Percentiles rank a stretch among this genome's conserved stretches.
These are phyloP conservation scores for Sungouiella thailandica DNA, from an alignment of 805 yeast genomes.

Conservation along the genomic window DNA sequence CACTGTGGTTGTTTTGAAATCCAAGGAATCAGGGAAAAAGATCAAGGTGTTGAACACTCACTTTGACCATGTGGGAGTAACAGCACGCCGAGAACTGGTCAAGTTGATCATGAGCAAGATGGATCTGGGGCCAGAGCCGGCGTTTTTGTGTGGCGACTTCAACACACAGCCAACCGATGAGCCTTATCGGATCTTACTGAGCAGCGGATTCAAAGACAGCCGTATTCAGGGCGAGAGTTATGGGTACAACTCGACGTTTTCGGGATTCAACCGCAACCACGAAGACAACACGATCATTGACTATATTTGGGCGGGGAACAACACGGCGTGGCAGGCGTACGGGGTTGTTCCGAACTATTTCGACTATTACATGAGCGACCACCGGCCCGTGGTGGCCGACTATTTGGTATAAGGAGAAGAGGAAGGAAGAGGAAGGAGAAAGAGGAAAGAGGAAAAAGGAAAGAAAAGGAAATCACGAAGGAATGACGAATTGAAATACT, in stretches of 20 bases:
- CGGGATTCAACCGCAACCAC: constrained; percentile 40
- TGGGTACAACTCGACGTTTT: constrained; percentile 42
- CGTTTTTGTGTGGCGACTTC: constrained; percentile 40
- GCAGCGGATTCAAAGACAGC: constrained; percentile 36
- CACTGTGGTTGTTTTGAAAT: constrained; percentile 31
- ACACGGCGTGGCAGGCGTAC: constrained; percentile 10
- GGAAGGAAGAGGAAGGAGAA: too few species aligned
- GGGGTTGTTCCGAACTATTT: constrained; percentile 36
- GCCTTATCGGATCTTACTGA: constrained; percentile 35
- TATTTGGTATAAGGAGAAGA: constrained; percentile 5
- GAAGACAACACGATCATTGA: constrained; percentile 35
- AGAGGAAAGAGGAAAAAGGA: too few species aligned
- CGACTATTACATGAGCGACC: constrained; percentile 35
- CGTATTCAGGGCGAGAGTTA: constrained; percentile 30
- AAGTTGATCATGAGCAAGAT: constrained; percentile 36
- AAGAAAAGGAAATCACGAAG: too few species aligned
- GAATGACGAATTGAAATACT: too few species aligned
- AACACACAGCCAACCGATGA: constrained; percentile 38
- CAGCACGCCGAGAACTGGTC: constrained; percentile 32
- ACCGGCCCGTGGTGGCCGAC: constrained; percentile 33
- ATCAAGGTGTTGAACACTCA: constrained; percentile 38
- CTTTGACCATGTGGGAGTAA: constrained; percentile 36
- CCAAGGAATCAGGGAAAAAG: constrained; percentile 16
- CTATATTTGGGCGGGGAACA: constrained; percentile 36
- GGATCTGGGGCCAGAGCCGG: constrained; percentile 27